Evolutionary conservation across 192 early-diverging fungal species (phyloP).

Genomic region (Linnemannia hyalina): DNA sequence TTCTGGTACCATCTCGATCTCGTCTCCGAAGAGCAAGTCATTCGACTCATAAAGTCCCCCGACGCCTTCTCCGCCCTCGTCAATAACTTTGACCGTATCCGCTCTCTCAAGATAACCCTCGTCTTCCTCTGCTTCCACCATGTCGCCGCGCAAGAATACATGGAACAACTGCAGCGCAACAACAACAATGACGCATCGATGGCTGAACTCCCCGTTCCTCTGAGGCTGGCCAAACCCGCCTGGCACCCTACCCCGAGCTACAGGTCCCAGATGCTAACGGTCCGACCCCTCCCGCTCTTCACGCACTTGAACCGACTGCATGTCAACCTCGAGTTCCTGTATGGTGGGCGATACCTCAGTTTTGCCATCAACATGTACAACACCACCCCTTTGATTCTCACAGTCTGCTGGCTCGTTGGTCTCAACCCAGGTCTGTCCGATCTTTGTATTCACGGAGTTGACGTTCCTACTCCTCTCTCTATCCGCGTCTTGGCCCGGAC

Average conservation of each 20-base stretch:
- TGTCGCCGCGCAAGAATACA: background rate
- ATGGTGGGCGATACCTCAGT: background rate
- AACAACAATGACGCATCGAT: background rate
- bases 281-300: background rate
- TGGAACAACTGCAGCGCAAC: background rate
- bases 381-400: background rate
- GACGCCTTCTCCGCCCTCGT: background rate
- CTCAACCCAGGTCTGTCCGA: background rate
- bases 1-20: conserved; percentile 1
- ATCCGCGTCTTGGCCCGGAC: conserved; percentile 3
- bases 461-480: background rate
- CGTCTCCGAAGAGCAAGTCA: background rate
- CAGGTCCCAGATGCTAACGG: background rate
- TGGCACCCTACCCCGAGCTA: background rate
- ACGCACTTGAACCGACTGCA: background rate
- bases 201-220: background rate
- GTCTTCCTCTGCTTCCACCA: background rate
- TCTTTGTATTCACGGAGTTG: background rate
- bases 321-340: background rate
- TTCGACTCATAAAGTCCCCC: background rate
- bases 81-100: background rate
- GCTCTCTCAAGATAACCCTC: background rate
- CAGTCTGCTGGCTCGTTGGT: background rate
- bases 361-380: background rate
- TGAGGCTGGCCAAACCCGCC: background rate